Base-by-base conservation (phyloP, 495 filamentous ascomycete genomes). In the Letharia lupina region DNA sequence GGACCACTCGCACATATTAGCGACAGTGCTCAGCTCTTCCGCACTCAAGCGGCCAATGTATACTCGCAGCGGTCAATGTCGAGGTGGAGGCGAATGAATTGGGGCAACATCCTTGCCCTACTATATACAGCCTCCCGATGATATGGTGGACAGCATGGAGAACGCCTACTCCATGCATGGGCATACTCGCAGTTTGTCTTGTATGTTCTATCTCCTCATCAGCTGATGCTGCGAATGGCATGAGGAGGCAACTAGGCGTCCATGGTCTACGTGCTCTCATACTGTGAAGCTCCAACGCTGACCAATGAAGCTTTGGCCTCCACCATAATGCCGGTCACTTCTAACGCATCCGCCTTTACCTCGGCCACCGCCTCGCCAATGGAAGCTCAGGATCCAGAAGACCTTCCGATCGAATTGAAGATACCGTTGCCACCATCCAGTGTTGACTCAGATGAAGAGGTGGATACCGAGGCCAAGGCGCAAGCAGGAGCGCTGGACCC, bases 141-240 rank as follows among this genome's bases (percentile, higher is more conserved):
- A 66, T 64, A 70, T 67, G 64, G 64, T 67, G 57, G 68, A 67
- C 35, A 68, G 56, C 60, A 71, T 73, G 71, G 71, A 71, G 48
- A 62, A 65, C 52, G 56, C 39, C 41, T 73, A 71, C 61, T 61
- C 62, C 44, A 65, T 70, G 54, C 71, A 73, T 62, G 64, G 63
- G 2, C 66, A 70, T 58, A 20, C 62, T 39, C 68, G 71, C 39
- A 71, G 71, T 56, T 47, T 73, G 52, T 69, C 71, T 54, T 73
- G 71, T 73, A 69, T 52, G 71, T 71, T 23, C 28, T 37, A 48
- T 35, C 41, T 42, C 40, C 39, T 50, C 45, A 42, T 54, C 44
- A 13, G 59, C 37, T 67, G 45, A 56, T 47, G 50, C 35, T 56
- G 9, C 20, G 41, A 3, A 41, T 35, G 10, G 11, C 37, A 18